A percentile compares a stretch with the other conserved stretches of the same genome.
These are phyloP conservation scores for Lepidium didymum DNA, from an alignment of 345 rosid genomes.

Conservation along the genomic window DNA sequence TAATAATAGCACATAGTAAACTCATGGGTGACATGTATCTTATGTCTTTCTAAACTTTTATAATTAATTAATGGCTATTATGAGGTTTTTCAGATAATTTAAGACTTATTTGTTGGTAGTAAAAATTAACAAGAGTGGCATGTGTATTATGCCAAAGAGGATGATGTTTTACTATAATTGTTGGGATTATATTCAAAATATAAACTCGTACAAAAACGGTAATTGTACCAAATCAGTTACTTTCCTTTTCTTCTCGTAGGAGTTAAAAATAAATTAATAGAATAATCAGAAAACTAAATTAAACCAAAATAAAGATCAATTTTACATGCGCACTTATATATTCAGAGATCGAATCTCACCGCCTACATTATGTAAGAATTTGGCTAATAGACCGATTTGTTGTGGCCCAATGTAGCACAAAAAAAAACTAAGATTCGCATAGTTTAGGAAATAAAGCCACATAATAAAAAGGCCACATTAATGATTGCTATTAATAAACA, in stretches of 20 bases:
- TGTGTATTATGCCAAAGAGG: not conserved
- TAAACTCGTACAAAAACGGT: not conserved
- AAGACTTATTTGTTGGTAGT: not conserved
- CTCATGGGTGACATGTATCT: not conserved
- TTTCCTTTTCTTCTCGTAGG: not conserved
- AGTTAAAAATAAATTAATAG: not conserved
- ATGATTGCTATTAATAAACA: not conserved
- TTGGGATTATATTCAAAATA: not conserved
- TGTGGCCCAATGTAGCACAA: no score
- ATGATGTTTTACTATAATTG: not conserved
- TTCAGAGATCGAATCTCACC: no score
- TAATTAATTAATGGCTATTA: not conserved
- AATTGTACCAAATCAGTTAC: not conserved
- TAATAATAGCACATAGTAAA: not conserved
- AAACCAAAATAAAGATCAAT: no score
- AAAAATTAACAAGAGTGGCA: not conserved
- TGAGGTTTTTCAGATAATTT: not conserved
- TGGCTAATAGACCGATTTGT: not conserved
- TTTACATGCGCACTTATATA: no score
- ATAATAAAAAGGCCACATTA: not conserved
- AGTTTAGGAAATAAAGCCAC: not conserved
- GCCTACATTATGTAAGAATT: not conserved
- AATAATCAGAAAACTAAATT: not conserved
- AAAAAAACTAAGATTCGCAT: not conserved
- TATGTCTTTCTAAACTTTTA: not conserved